phyloP scores from a whole-genome alignment of 2,329 filamentous ascomycete genomes.

The Scytalidium sp. region DNA sequence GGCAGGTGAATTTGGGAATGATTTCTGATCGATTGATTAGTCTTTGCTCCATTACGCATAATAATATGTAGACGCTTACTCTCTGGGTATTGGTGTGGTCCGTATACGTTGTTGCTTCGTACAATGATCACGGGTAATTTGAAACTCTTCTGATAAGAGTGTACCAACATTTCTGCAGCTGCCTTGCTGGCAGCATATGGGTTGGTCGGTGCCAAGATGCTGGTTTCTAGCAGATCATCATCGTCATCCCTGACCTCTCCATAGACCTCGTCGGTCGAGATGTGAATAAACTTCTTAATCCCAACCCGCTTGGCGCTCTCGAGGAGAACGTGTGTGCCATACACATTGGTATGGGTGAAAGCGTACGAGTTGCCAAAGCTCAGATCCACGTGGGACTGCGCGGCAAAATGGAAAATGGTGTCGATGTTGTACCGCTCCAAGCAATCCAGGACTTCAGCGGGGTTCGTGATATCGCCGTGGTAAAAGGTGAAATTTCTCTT shows the following conservation, averaged over 20 bases:
- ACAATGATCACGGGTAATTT: conserved; percentile 78
- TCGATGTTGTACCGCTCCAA: conserved; percentile 71
- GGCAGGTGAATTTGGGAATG: conserved; percentile 76
- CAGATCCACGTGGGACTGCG: conserved; percentile 80
- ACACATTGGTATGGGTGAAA: conserved; percentile 79
- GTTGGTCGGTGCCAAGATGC: conserved; percentile 75
- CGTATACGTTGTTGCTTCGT: conserved; percentile 81
- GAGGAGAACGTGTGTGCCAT: conserved; percentile 78
- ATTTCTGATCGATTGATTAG: conserved; percentile 55
- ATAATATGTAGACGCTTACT: conserved; percentile 50
- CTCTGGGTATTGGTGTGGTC: conserved; percentile 79
- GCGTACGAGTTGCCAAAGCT: conserved; percentile 80
- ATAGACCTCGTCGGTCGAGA: conserved; percentile 84
- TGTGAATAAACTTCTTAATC: conserved; percentile 73
- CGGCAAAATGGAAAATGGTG: conserved; percentile 80
- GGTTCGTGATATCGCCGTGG: conserved; percentile 74
- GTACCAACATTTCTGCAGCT: conserved; percentile 81
- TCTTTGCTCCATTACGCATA: neutral
- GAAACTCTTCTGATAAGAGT: conserved; percentile 82
- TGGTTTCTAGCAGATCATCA: conserved; percentile 69
- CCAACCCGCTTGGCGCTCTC: conserved; percentile 72
- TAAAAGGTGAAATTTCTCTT: conserved; percentile 75
- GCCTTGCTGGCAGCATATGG: conserved; percentile 80
- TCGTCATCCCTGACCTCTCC: conserved; percentile 73
- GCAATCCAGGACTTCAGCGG: conserved; percentile 65